Percentiles rank a stretch among this genome's conserved stretches.
These are phyloP conservation scores for Bimuria novae-zelandiae DNA, from an alignment of 2,329 filamentous ascomycete species.

Conservation along the genomic window DNA sequence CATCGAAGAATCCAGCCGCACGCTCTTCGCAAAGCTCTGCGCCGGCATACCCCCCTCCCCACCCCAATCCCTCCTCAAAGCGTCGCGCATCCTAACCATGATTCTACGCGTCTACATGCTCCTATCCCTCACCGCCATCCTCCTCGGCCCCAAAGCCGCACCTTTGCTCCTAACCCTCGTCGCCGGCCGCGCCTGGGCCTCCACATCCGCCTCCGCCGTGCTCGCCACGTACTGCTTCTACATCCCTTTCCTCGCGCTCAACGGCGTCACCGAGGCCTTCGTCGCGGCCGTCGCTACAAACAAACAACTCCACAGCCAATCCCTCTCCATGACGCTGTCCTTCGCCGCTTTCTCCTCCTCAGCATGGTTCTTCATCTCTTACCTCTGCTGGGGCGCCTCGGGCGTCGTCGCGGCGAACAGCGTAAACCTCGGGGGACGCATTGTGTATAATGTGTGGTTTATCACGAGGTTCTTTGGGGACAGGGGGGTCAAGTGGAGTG, in stretches of 20 bases:
- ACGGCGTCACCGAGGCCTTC: slow-evolving; percentile 90
- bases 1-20: slow-evolving; percentile 89
- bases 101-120: slow-evolving; percentile 76
- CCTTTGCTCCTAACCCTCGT: slow-evolving; percentile 74
- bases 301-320: slow-evolving; percentile 75
- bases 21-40: slow-evolving; percentile 84
- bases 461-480: slow-evolving; percentile 55
- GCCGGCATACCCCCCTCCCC: slow-evolving; percentile 40
- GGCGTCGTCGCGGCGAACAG: slow-evolving; percentile 87
- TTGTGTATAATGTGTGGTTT: slow-evolving; percentile 78
- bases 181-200: slow-evolving; percentile 76
- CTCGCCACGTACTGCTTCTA: slow-evolving; percentile 87
- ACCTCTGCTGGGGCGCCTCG: slow-evolving; percentile 71
- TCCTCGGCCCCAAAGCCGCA: slow-evolving; percentile 75
- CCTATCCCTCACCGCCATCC: slow-evolving; percentile 69
- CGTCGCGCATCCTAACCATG: slow-evolving; percentile 59
- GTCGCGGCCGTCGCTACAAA: slow-evolving; percentile 84
- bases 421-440: slow-evolving; percentile 86
- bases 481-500: slow-evolving; percentile 23
- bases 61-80: slow-evolving; percentile 40
- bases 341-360: slow-evolving; percentile 75
- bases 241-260: slow-evolving; percentile 88
- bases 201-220: slow-evolving; percentile 72
- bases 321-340: slow-evolving; percentile 81
- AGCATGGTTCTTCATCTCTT: slow-evolving; percentile 74